Percentiles rank a stretch among this genome's conserved stretches.
These are phyloP conservation scores for Suillus fuscotomentosus DNA, from an alignment of 768 basidiomycete genomes.

Conservation along the genomic window DNA sequence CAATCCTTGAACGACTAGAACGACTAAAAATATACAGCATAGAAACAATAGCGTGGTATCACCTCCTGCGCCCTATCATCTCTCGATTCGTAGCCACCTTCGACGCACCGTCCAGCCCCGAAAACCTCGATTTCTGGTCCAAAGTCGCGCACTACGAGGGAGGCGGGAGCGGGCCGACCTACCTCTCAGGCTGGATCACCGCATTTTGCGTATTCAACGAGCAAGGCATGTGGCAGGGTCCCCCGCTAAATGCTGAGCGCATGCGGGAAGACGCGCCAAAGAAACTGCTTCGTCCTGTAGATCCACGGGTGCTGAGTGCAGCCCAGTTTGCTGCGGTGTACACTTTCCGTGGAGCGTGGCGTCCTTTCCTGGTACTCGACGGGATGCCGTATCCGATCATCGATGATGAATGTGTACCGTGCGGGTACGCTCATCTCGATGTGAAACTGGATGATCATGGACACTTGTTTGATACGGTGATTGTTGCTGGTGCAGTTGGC, in stretches of 20 bases:
- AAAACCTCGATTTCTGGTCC: conserved; percentile 39
- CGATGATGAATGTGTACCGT: conserved; percentile 27
- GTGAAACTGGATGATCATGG: conserved; percentile 30
- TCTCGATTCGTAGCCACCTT: conserved; percentile 26
- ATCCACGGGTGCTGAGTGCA: conserved; percentile 24
- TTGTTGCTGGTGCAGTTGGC: conserved; percentile 32
- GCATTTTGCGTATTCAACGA: conserved; percentile 36
- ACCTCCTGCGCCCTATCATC: conserved; percentile 28
- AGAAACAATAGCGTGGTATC: conserved; percentile 17
- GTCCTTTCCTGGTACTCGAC: conserved; percentile 25
- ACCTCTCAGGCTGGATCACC: conserved; percentile 40
- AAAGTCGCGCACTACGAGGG: conserved; percentile 28
- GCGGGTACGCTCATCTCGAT: conserved; percentile 28
- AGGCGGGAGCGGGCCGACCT: conserved; percentile 26
- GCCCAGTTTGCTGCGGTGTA: conserved; percentile 31
- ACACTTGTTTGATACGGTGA: conserved; percentile 20
- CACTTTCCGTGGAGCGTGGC: conserved; percentile 19
- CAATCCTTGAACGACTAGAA: conserved; percentile 19
- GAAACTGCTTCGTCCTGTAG: conserved; percentile 29
- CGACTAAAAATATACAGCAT: conserved; percentile 19
- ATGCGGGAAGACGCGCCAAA: conserved; percentile 30
- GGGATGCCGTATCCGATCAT: conserved; percentile 32
- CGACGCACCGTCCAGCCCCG: conserved; percentile 20
- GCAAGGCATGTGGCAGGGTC: conserved; percentile 33
- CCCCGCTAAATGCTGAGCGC: conserved; percentile 30